phyloP scores from a whole-genome alignment of 2,329 filamentous ascomycete species.

The Zasmidium citrigriseum region DNA sequence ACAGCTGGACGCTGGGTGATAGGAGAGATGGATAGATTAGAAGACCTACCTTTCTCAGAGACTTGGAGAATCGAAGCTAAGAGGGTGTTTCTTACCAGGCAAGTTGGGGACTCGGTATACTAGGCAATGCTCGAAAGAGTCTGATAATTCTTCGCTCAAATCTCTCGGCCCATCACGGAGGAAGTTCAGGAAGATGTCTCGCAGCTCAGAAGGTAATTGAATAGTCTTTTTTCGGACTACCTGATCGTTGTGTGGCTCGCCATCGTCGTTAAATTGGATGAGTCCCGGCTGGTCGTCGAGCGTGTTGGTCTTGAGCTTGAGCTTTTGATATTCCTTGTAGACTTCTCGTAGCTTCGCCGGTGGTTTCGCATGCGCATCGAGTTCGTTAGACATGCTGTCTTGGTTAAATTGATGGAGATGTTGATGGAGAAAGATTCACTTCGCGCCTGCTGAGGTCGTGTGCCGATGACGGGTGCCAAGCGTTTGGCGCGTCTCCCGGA shows the following conservation, averaged over 20 bases:
- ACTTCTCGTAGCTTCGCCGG: constrained; percentile 67
- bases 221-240: background rate
- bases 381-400: constrained; percentile 22
- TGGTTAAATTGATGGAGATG: background rate
- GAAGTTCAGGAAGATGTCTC: constrained; percentile 22
- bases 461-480: background rate
- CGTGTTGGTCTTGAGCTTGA: constrained; percentile 49
- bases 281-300: constrained; percentile 40
- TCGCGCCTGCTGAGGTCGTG: background rate
- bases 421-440: background rate
- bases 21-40: constrained; percentile 75
- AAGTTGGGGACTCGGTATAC: constrained; percentile 64
- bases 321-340: constrained; percentile 75
- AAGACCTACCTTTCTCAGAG: constrained; percentile 58
- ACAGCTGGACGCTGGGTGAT: constrained; percentile 66
- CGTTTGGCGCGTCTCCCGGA: background rate
- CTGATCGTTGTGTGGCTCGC: background rate
- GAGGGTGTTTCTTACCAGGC: constrained; percentile 58
- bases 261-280: constrained; percentile 12
- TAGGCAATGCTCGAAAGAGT: background rate
- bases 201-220: constrained; percentile 15
- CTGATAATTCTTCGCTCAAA: background rate
- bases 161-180: background rate
- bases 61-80: constrained; percentile 3
- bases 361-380: constrained; percentile 78